A percentile compares a stretch with the other conserved stretches of the same genome.
These are phyloP conservation scores for Auriculariales sp. DNA, from an alignment of 768 basidiomycete genomes.

Conservation along the genomic window DNA sequence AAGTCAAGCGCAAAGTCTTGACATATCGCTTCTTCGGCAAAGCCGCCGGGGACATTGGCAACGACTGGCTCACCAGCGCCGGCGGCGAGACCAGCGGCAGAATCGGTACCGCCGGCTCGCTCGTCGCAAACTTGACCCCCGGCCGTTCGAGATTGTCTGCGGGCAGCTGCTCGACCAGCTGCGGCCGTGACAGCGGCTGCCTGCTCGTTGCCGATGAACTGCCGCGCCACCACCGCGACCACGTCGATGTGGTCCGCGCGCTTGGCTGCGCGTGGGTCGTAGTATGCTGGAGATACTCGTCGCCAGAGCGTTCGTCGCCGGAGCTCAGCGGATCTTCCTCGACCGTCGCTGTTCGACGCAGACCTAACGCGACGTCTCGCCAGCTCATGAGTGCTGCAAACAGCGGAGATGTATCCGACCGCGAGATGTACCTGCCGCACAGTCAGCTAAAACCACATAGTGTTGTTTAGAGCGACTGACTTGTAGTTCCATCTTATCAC, in stretches of 20 bases:
- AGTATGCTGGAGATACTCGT: constrained; percentile 22
- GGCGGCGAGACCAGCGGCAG: neutral
- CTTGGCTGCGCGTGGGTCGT: constrained; percentile 19
- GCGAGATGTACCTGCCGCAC: constrained; percentile 56
- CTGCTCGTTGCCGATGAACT: constrained; percentile 26
- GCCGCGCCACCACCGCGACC: constrained; percentile 76
- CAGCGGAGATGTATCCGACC: constrained; percentile 56
- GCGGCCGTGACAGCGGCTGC: constrained; percentile 9
- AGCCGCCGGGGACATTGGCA: neutral
- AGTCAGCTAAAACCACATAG: neutral
- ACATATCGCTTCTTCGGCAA: constrained; percentile 46
- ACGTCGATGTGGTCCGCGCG: constrained; percentile 39
- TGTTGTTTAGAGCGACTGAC: constrained; percentile 26
- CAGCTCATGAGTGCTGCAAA: constrained; percentile 62
- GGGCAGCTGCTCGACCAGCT: too few species aligned
- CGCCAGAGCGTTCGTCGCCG: constrained; percentile 16
- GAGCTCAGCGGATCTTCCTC: constrained; percentile 15
- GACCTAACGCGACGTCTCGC: constrained; percentile 29
- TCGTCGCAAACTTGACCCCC: too few species aligned
- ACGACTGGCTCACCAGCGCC: neutral
- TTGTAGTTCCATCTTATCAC: constrained; percentile 62
- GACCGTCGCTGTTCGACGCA: neutral
- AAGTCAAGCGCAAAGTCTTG: constrained; percentile 85
- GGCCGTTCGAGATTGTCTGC: too few species aligned
- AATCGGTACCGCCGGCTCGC: too few species aligned